Evolutionary conservation across 2,329 filamentous ascomycete genomes (phyloP).

Genomic region (Macrophomina tecta): DNA sequence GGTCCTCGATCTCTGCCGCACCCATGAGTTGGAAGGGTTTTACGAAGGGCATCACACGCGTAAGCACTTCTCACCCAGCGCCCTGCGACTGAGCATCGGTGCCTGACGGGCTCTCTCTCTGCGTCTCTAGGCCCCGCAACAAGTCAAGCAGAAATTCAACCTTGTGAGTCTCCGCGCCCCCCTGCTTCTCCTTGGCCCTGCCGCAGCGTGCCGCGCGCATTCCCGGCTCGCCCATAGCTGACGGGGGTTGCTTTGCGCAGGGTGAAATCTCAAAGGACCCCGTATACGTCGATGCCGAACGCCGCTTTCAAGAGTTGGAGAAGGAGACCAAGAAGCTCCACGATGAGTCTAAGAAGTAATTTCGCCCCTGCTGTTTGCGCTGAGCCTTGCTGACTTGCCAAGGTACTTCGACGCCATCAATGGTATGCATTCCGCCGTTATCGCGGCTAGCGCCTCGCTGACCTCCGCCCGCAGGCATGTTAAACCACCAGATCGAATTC

Average conservation of each 20-base stretch:
- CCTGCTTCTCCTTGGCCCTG: not conserved
- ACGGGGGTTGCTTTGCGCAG: constrained; percentile 38
- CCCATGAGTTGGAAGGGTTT: constrained; percentile 97
- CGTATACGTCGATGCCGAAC: constrained; percentile 92
- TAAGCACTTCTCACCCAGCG: constrained; percentile 52
- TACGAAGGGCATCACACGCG: constrained; percentile 85
- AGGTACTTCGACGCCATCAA: constrained; percentile 96
- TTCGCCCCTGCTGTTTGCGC: constrained; percentile 3
- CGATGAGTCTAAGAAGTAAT: constrained; percentile 86
- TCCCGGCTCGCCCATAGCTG: constrained; percentile 23
- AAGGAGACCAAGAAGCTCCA: constrained; percentile 95
- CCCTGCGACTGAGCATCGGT: constrained; percentile 7
- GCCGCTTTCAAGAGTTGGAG: constrained; percentile 92
- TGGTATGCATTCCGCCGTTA: constrained; percentile 52
- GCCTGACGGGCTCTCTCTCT: constrained; percentile 13
- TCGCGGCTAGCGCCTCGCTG: constrained; percentile 4
- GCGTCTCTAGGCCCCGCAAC: constrained; percentile 77
- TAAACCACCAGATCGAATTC: constrained; percentile 97
- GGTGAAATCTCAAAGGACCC: constrained; percentile 95
- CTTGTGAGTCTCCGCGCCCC: constrained; percentile 56
- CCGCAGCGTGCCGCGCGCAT: not conserved
- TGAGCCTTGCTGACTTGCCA: constrained; percentile 35
- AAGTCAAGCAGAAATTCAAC: constrained; percentile 90
- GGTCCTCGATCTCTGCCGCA: not conserved
- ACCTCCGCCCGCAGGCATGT: constrained; percentile 68